Percentiles rank a stretch among this genome's conserved stretches.
phyloP scores from a whole-genome alignment of 1,139 yeast species.

The Lodderomyces pseudojiufengensis region DNA sequence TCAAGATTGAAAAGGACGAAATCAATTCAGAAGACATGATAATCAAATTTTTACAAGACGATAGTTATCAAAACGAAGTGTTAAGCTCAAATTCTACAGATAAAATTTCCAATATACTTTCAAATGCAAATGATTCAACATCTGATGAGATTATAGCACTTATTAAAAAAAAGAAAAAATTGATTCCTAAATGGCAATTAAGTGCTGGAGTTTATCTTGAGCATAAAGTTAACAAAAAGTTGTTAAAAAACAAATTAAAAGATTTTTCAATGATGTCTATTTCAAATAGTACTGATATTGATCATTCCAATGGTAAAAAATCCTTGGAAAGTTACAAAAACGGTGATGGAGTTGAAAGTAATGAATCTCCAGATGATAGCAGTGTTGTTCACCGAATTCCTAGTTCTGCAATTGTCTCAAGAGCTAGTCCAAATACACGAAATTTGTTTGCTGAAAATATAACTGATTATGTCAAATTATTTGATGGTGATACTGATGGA shows the following conservation, averaged over 20 bases:
- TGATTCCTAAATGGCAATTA: slow-evolving; percentile 12
- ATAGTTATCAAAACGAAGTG: no score
- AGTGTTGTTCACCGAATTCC: slow-evolving; percentile 1
- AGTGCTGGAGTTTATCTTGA: slow-evolving; percentile 13
- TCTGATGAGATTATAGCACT: not conserved
- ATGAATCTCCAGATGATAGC: not conserved
- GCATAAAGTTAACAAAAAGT: slow-evolving; percentile 12
- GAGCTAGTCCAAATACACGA: slow-evolving; percentile 10
- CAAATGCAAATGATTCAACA: no score
- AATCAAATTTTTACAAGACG: no score
- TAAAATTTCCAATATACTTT: not conserved
- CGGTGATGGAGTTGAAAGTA: not conserved
- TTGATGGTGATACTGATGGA: not conserved
- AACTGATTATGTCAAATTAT: not conserved
- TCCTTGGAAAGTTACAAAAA: not conserved
- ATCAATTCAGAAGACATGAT: no score
- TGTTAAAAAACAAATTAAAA: slow-evolving; percentile 9
- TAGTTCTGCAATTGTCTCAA: slow-evolving; percentile 8
- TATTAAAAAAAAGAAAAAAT: slow-evolving; percentile 9
- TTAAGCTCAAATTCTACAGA: not conserved
- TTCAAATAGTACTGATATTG: not conserved
- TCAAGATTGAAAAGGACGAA: not conserved
- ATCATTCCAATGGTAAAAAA: no score
- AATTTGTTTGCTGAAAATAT: slow-evolving; percentile 10
- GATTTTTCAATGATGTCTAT: slow-evolving; percentile 3